These are phyloP conservation scores for Elsinoe batatas DNA, from an alignment of 2,329 filamentous ascomycete species.

Conservation along the genomic window DNA sequence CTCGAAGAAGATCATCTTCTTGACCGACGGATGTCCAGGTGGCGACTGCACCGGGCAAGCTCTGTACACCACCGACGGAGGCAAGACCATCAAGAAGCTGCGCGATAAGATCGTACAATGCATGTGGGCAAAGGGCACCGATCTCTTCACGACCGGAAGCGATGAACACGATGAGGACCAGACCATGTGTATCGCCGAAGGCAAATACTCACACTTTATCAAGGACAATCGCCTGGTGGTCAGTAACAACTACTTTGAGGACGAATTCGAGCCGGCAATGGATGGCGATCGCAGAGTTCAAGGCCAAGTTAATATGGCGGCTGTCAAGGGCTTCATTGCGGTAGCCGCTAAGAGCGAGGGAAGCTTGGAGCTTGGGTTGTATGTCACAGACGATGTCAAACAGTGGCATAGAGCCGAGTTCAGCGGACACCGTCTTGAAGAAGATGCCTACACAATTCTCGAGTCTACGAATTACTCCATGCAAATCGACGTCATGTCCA, in stretches of 20 bases:
- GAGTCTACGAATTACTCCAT: slow-evolving; percentile 98
- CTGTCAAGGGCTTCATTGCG: slow-evolving; percentile 78
- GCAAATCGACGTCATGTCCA: slow-evolving; percentile 84
- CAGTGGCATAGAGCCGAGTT: slow-evolving; percentile 92
- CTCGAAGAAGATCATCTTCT: slow-evolving; percentile 75
- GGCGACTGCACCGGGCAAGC: slow-evolving; percentile 32
- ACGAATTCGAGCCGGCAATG: slow-evolving; percentile 62
- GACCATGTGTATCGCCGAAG: slow-evolving; percentile 69
- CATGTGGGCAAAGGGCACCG: slow-evolving; percentile 74
- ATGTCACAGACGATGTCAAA: slow-evolving; percentile 71
- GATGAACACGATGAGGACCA: slow-evolving; percentile 57
- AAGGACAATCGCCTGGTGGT: slow-evolving; percentile 69
- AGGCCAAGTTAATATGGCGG: slow-evolving; percentile 71
- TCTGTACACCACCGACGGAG: slow-evolving; percentile 77
- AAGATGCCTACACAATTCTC: slow-evolving; percentile 80
- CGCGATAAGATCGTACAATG: slow-evolving; percentile 64
- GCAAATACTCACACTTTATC: slow-evolving; percentile 58
- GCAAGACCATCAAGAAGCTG: slow-evolving; percentile 57
- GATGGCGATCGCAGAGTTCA: slow-evolving; percentile 63
- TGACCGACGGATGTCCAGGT: slow-evolving; percentile 35
- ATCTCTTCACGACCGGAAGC: slow-evolving; percentile 61
- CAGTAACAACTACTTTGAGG: slow-evolving; percentile 73
- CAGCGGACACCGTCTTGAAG: slow-evolving; percentile 71
- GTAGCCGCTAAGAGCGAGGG: slow-evolving; percentile 69
- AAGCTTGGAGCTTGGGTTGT: slow-evolving; percentile 86